phyloP scores from a whole-genome alignment of 2,329 filamentous ascomycete species.

The Trichoderma afroharzianum region DNA sequence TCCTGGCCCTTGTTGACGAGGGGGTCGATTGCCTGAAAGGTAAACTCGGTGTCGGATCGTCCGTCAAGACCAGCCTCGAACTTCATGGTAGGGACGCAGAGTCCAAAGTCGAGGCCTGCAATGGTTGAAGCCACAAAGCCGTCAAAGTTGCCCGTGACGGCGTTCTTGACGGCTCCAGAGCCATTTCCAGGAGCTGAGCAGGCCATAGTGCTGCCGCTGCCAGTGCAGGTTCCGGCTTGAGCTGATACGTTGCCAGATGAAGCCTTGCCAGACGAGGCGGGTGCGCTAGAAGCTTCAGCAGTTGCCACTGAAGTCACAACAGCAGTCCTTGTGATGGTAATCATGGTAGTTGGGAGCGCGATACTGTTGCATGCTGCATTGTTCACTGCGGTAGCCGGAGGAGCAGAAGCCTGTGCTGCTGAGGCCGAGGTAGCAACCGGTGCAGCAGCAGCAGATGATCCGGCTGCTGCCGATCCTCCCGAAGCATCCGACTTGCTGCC shows the following conservation, averaged over 20 bases:
- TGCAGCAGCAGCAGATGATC: neutral
- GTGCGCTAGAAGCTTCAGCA: neutral
- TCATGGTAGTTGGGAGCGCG: neutral
- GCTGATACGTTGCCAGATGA: neutral
- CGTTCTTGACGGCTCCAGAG: neutral
- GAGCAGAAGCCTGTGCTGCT: neutral
- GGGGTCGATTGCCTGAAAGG: slow-evolving; percentile 1
- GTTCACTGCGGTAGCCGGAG: neutral
- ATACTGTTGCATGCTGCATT: neutral
- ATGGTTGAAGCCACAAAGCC: neutral
- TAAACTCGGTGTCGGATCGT: neutral
- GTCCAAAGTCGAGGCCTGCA: neutral
- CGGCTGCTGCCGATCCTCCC: neutral
- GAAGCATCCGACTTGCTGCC: neutral
- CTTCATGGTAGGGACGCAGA: slow-evolving; percentile 5
- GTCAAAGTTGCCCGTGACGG: slow-evolving; percentile 8
- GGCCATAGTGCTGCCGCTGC: neutral
- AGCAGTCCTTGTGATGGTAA: neutral
- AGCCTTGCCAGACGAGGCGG: neutral
- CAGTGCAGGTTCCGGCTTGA: neutral
- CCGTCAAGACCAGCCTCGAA: slow-evolving; percentile 5
- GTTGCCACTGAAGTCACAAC: neutral
- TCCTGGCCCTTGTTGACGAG: slow-evolving; percentile 8
- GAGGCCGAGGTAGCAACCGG: neutral
- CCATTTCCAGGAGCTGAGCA: neutral